These are phyloP conservation scores for Malus orientalis DNA, from an alignment of 306 rosid genomes.

Conservation along the genomic window DNA sequence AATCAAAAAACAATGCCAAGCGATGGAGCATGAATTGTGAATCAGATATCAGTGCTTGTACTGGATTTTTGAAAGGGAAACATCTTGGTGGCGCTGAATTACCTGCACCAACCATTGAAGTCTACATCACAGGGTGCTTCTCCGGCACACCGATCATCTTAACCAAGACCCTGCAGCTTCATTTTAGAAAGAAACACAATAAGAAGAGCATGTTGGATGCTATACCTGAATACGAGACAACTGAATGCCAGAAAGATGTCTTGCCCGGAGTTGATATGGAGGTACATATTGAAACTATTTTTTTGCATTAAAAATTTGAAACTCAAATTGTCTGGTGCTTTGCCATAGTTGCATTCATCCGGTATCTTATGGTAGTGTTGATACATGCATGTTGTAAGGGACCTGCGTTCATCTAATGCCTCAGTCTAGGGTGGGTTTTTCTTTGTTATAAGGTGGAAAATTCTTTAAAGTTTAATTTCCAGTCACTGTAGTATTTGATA, in stretches of 20 bases:
- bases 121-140: conserved; percentile 82
- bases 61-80: conserved; percentile 62
- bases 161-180: conserved; percentile 63
- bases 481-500: neutral
- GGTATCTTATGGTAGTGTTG: neutral
- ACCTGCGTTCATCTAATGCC: neutral
- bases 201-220: conserved; percentile 55
- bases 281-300: conserved; percentile 32
- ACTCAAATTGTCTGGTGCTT: conserved; percentile 4
- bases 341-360: neutral
- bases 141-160: conserved; percentile 70
- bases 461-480: neutral
- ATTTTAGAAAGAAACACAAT: conserved; percentile 47
- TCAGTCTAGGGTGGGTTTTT: neutral
- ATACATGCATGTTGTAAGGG: neutral
- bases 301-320: neutral
- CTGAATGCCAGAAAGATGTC: conserved; percentile 48
- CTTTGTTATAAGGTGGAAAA: neutral
- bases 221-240: conserved; percentile 70
- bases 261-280: conserved; percentile 41
- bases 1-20: conserved; percentile 38
- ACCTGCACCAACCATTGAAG: conserved; percentile 63
- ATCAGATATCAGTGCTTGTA: conserved; percentile 37
- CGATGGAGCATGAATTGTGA: conserved; percentile 78
- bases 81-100: conserved; percentile 37